Evolutionary conservation across 1,139 yeast species (phyloP).

Genomic region (Hanseniaspora sp.): DNA sequence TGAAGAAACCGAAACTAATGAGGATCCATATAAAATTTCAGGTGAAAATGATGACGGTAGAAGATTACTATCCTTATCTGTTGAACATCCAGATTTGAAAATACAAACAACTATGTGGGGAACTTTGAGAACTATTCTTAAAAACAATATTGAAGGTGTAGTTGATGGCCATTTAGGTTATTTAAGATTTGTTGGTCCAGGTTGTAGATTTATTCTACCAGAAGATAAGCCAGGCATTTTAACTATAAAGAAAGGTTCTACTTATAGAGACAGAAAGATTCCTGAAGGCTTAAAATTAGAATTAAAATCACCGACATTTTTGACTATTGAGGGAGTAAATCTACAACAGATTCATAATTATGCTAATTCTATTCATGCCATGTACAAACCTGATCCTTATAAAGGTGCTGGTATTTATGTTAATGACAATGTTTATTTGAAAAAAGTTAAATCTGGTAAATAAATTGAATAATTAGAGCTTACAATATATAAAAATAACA

Average conservation of each 20-base stretch:
- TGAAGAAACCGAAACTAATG: neutral
- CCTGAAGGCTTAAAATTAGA: constrained; percentile 67
- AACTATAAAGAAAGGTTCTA: constrained; percentile 74
- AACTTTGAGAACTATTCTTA: constrained; percentile 67
- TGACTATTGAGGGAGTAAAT: constrained; percentile 76
- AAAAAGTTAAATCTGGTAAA: constrained; percentile 12
- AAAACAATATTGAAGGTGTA: constrained; percentile 74
- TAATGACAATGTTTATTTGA: constrained; percentile 36
- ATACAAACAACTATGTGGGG: constrained; percentile 93
- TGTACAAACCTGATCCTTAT: constrained; percentile 95
- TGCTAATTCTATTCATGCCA: constrained; percentile 78
- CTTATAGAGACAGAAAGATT: constrained; percentile 50
- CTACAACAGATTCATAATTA: constrained; percentile 78
- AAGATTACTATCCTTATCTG: constrained; percentile 42
- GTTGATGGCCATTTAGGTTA: constrained; percentile 86
- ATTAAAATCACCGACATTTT: constrained; percentile 79
- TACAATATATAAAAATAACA: no score
- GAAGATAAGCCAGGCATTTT: constrained; percentile 50
- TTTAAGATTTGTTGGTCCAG: constrained; percentile 88
- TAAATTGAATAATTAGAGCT: neutral
- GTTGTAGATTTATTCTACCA: constrained; percentile 71
- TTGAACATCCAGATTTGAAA: constrained; percentile 47
- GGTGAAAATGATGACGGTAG: constrained; percentile 23
- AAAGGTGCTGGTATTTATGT: constrained; percentile 96
- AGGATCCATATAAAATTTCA: constrained; percentile 15